Conservation (phyloP, 805 yeast genomes). For the Metschnikowia picachoensis region DNA sequence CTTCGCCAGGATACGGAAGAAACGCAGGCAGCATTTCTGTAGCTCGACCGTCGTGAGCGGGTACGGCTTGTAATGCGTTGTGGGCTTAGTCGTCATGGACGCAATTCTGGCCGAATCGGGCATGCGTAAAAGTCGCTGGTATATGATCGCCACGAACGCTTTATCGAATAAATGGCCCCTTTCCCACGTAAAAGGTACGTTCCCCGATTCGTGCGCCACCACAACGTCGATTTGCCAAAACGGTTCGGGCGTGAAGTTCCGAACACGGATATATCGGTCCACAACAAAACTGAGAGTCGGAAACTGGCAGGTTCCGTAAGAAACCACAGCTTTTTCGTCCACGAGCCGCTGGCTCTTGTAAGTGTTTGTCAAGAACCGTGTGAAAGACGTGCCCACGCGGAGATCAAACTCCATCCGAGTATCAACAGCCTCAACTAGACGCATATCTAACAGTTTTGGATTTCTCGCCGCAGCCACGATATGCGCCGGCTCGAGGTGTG, state of each 20-base stretch:
- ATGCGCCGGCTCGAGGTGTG: slow-evolving; percentile 79
- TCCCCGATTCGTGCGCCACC: slow-evolving; percentile 36
- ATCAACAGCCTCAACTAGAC: slow-evolving; percentile 76
- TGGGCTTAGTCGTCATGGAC: slow-evolving; percentile 54
- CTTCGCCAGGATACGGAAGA: slow-evolving; percentile 76
- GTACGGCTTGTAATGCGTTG: slow-evolving; percentile 74
- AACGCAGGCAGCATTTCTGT: slow-evolving; percentile 79
- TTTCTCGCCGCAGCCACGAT: slow-evolving; percentile 67
- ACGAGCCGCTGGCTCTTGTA: slow-evolving; percentile 35
- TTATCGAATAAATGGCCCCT: slow-evolving; percentile 72
- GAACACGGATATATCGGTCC: slow-evolving; percentile 77
- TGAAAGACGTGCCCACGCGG: slow-evolving; percentile 84
- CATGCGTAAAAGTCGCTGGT: slow-evolving; percentile 57
- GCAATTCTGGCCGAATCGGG: slow-evolving; percentile 48
- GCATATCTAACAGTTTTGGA: slow-evolving; percentile 61
- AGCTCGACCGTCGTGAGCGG: slow-evolving; percentile 94
- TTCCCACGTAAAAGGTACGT: slow-evolving; percentile 62
- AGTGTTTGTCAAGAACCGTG: slow-evolving; percentile 67
- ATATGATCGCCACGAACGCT: slow-evolving; percentile 56
- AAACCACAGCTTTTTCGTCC: slow-evolving; percentile 43
- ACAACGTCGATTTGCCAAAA: slow-evolving; percentile 73
- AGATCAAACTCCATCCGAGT: slow-evolving; percentile 86
- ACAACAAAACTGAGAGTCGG: slow-evolving; percentile 97
- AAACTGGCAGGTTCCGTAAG: slow-evolving; percentile 93
- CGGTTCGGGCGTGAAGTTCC: slow-evolving; percentile 66